Evolutionary conservation across 2,329 filamentous ascomycete species (phyloP).

Genomic region (Ascochyta pisi): DNA sequence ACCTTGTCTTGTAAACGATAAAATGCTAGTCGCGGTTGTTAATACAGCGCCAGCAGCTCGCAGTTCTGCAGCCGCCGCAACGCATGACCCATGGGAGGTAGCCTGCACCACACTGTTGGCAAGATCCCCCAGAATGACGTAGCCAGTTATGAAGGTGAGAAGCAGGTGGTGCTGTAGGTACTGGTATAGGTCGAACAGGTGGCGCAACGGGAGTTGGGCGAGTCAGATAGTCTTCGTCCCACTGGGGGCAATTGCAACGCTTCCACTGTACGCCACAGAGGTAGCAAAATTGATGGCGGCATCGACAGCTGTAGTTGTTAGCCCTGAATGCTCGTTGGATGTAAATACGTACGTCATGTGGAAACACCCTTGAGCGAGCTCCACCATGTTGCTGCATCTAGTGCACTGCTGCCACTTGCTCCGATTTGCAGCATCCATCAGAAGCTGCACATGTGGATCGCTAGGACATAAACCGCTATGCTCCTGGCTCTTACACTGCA

Average conservation of each 20-base stretch:
- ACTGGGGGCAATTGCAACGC: conserved; percentile 16
- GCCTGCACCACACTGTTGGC: background rate
- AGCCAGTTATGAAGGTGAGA: background rate
- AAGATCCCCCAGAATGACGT: background rate
- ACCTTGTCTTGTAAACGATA: no score
- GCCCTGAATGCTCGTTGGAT: background rate
- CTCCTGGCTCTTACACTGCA: conserved; percentile 18
- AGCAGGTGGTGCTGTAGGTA: background rate
- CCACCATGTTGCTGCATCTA: conserved; percentile 26
- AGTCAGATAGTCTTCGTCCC: conserved; percentile 18
- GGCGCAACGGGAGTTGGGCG: background rate
- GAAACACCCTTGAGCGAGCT: conserved; percentile 24
- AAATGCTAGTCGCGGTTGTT: background rate
- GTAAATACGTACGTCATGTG: conserved; percentile 21
- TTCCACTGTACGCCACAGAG: conserved; percentile 28
- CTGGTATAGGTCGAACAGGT: background rate
- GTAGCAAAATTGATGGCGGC: conserved; percentile 29
- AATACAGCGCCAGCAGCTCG: conserved; percentile 20
- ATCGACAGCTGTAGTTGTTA: conserved; percentile 17
- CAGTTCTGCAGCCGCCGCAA: background rate
- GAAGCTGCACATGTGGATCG: conserved; percentile 21
- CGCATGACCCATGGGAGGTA: background rate
- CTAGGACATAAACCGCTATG: conserved; percentile 21
- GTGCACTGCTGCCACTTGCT: conserved; percentile 29
- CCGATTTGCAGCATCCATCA: conserved; percentile 25